Evolutionary conservation across 2,329 filamentous ascomycete species (phyloP).

Genomic region (Scedosporium dehoogii): DNA sequence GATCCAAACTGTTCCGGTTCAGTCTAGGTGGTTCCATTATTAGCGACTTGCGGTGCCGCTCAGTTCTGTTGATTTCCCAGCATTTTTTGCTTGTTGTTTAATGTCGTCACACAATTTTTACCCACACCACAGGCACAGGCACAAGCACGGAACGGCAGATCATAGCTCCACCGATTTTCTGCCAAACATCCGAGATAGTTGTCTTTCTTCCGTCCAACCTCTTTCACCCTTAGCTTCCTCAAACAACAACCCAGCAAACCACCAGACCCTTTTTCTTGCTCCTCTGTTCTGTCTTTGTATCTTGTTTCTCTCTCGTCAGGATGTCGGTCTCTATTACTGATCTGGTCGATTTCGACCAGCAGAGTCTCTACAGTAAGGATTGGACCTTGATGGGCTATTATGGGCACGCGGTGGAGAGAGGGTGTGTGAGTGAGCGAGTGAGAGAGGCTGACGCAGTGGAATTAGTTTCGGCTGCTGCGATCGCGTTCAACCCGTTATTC

Average conservation of each 20-base stretch:
- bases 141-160: background rate
- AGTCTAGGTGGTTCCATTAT: background rate
- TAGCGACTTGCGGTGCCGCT: background rate
- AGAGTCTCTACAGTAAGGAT: constrained; percentile 53
- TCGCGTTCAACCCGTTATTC: constrained; percentile 96
- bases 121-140: too few relatives aligned
- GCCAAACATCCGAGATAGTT: background rate
- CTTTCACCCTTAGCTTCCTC: too few relatives aligned
- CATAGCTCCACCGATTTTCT: background rate
- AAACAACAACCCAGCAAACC: too few relatives aligned
- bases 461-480: constrained; percentile 67
- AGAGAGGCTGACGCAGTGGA: constrained; percentile 11
- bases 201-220: too few relatives aligned
- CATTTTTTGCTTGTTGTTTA: background rate
- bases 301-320: constrained; percentile 10
- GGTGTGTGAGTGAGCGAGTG: background rate
- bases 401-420: constrained; percentile 6
- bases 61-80: background rate
- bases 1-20: background rate
- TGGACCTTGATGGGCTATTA: background rate
- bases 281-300: background rate
- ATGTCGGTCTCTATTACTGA: constrained; percentile 31
- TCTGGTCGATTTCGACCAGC: constrained; percentile 56
- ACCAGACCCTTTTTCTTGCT: too few relatives aligned
- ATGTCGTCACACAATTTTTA: background rate